Base-by-base conservation (phyloP, 306 rosid species). In the Cercis canadensis region DNA sequence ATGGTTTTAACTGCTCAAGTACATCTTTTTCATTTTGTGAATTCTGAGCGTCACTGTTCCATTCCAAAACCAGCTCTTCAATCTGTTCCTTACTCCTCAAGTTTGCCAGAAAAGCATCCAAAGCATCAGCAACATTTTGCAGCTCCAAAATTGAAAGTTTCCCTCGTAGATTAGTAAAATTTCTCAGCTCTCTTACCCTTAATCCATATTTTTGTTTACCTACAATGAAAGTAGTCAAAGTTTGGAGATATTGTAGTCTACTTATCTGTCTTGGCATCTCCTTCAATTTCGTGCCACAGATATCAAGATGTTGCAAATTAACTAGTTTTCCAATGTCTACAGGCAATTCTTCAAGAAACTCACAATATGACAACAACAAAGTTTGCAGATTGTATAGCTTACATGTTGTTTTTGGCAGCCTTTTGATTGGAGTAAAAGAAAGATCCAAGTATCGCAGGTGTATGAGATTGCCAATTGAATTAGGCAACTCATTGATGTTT, bases 371-470 rank as follows among this genome's bases (percentile, higher is more conserved):
- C 17, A 83, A 56, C 3, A 57, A 12, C 50, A 80, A 39, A 0
- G 79, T 71, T 29, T 80, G 82, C 36, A 83, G 53, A 47, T 72
- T 79, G 32, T 55, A 40, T 1, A 79, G 65, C 2, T 10, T 10
- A n/a, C 77, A 3, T 4, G 40, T 51, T 12, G 77, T 47, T 7
- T 63, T 7, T 0, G 75, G 72, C 5, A 75, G 5, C 3, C 7
- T 14, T 57, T 1, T 4, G 0, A 81, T 16, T 0, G 0, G 0
- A 9, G 54, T 72, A 4, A 1, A 0, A 24, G 63, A 67, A 2
- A 76, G 11, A 11, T 76, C 45, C 7, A 81, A 57, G 37, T 81
- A 66, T 17, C 68, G 51, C 11, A 72, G 36, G 15, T 70, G 67
- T 15, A 65, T 61, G 21, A 79, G n/a, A 2, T 62, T 32, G 13